Evolutionary conservation across 352 stramenopile genomes (phyloP).

Genomic region (Pythium coloratum): DNA sequence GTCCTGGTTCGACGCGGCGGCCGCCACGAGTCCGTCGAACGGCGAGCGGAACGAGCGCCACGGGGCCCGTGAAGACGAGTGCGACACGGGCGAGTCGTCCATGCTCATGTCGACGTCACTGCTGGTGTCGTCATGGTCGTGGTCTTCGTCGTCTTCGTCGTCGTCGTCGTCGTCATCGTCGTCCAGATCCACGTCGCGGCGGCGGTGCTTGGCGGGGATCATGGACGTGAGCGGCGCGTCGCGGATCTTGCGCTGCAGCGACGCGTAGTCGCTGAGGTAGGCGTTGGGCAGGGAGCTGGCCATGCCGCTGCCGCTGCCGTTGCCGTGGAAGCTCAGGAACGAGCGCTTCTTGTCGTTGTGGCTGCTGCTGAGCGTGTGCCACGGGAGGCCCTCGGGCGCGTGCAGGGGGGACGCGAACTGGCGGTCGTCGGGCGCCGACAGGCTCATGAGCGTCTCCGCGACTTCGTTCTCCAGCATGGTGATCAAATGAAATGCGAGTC

Average conservation of each 20-base stretch:
- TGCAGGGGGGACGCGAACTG: slow-evolving; percentile 64
- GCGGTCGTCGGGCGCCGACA: slow-evolving; percentile 74
- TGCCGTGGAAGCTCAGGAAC: slow-evolving; percentile 41
- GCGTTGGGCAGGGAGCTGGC: slow-evolving; percentile 53
- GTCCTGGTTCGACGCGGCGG: slow-evolving; percentile 49
- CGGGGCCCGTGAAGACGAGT: not conserved
- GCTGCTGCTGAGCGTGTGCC: not conserved
- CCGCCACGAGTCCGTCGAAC: slow-evolving; percentile 70
- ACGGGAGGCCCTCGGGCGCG: slow-evolving; percentile 32
- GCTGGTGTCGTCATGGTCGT: slow-evolving; percentile 30
- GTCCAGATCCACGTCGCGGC: slow-evolving; percentile 34
- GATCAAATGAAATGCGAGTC: slow-evolving; percentile 1
- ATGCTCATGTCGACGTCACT: slow-evolving; percentile 35
- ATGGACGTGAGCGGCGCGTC: slow-evolving; percentile 69
- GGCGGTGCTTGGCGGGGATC: slow-evolving; percentile 45
- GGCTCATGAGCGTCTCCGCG: slow-evolving; percentile 78
- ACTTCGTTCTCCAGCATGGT: slow-evolving; percentile 74
- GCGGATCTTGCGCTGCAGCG: slow-evolving; percentile 59
- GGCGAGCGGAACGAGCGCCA: slow-evolving; percentile 57
- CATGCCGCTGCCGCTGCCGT: slow-evolving; percentile 16
- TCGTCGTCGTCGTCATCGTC: slow-evolving; percentile 51
- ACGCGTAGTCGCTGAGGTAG: slow-evolving; percentile 45
- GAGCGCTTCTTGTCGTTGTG: slow-evolving; percentile 46
- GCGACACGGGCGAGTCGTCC: slow-evolving; percentile 17
- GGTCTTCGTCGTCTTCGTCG: slow-evolving; percentile 39